Evolutionary conservation across 164 flowering plant genomes (phyloP), one percentile per base, ranked within the genome.

Genomic region (Akebia trifoliata): DNA sequence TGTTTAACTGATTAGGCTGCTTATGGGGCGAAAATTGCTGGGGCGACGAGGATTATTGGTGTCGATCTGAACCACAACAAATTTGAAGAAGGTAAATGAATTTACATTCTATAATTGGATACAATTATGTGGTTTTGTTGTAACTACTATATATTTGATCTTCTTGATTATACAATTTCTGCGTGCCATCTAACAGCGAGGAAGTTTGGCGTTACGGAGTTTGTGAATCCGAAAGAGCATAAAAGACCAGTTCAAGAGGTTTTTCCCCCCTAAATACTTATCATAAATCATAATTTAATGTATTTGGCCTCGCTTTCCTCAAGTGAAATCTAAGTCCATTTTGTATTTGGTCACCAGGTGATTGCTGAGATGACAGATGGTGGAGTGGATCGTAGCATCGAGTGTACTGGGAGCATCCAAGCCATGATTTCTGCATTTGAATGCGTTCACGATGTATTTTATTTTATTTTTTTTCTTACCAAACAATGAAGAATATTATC

Each of bases 1-100:
- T 12, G 9, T 24, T 40, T 25, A 12, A 17, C 9, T 65, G 30
- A 52, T 54, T 55, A 89, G 90, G 94, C 87, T 63, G 78, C 79
- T 17, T 89, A 89, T 70, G 96, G 91, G 17, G 86, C 91, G 43
- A 80, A 84, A 53, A 59, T 81, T 46, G 72, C 92, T 25, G 90
- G 93, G 5, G 90, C 90, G 52, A 73, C 89, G 1, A 78, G 94
- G 67, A 86, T 89, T 21, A 89, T 86, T 54, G 91, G 91, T 25
- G 73, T 89, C 51, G 97, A 89, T 67, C n/a, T 81, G 57, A 78
- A 83, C 59, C n/a, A 85, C 1, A 63, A 22, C 22, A 75, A 84
- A 69, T 81, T 81, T 32, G 73, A 71, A 15, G 61, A 61, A 70
- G 95, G 97, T 81, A 55, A 57, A 34, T 32, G 1, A 30, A 39